phyloP scores from a whole-genome alignment of 768 basidiomycete genomes.

The Antrodiella citrinella region DNA sequence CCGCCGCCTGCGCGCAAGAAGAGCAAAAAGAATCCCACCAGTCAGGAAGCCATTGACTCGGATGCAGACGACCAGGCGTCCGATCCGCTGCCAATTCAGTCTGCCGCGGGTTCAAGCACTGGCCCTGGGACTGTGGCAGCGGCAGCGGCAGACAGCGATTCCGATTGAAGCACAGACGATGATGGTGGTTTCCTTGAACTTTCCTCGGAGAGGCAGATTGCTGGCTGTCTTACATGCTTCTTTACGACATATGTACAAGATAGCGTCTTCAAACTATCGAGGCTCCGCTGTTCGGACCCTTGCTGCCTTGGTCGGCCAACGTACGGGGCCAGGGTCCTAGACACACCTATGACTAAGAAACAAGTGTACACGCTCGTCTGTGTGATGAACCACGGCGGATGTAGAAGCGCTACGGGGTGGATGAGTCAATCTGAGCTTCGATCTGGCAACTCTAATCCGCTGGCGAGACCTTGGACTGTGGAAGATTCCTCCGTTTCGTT shows the following conservation, averaged over 20 bases:
- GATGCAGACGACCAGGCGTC: slow-evolving; percentile 16
- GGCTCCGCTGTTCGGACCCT: neutral
- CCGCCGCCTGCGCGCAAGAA: slow-evolving; percentile 17
- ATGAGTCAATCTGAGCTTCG: neutral
- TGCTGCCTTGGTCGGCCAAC: neutral
- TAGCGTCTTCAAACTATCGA: neutral
- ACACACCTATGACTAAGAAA: neutral
- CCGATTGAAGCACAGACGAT: neutral
- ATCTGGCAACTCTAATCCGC: neutral
- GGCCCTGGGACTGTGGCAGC: neutral
- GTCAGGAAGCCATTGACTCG: slow-evolving; percentile 26
- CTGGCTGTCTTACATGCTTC: neutral
- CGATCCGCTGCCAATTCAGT: neutral
- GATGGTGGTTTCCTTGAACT: neutral
- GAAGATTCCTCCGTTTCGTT: neutral
- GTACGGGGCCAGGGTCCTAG: neutral
- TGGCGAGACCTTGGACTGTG: neutral
- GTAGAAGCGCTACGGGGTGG: neutral
- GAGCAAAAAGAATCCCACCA: slow-evolving; percentile 24
- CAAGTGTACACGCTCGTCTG: neutral
- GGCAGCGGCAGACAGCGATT: neutral
- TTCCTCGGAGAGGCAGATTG: neutral
- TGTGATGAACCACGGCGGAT: neutral
- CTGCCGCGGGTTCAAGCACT: neutral
- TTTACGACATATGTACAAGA: too few species aligned